These are phyloP conservation scores for Globisporangium cederbergense DNA, from an alignment of 352 stramenopile species.

Conservation along the genomic window DNA sequence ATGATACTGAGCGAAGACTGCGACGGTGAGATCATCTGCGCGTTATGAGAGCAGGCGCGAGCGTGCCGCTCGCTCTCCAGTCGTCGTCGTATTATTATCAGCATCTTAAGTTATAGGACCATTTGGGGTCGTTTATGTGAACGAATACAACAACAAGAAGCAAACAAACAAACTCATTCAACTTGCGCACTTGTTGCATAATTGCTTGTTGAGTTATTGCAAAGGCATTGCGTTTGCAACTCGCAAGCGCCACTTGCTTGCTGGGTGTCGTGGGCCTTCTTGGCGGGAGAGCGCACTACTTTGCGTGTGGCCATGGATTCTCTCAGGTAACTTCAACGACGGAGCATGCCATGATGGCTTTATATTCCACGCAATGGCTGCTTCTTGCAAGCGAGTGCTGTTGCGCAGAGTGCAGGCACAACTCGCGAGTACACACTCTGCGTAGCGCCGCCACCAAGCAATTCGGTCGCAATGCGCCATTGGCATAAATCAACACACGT, in stretches of 20 bases:
- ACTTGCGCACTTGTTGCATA: not conserved
- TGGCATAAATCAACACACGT: no score
- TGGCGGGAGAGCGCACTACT: not conserved
- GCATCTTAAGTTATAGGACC: not conserved
- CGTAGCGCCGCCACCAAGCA: no score
- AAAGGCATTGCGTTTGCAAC: not conserved
- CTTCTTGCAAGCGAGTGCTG: no score
- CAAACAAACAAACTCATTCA: not conserved
- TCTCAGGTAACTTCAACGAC: not conserved
- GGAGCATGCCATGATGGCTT: not conserved
- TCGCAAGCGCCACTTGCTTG: no score
- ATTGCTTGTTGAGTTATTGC: not conserved
- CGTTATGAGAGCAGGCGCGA: slow-evolving; percentile 5
- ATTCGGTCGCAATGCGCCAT: no score
- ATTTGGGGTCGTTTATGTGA: not conserved
- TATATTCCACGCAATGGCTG: no score
- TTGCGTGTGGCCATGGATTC: not conserved
- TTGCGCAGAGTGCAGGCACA: no score
- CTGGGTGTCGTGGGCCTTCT: not conserved
- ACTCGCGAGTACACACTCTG: no score
- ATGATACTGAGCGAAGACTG: slow-evolving; percentile 1
- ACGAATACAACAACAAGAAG: not conserved
- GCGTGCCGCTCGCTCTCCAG: not conserved
- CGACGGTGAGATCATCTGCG: slow-evolving; percentile 8
- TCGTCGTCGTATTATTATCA: not conserved